Evolutionary conservation across 345 rosid species (phyloP), one percentile per base, ranked within the genome.

Genomic region (Linum tenue): DNA sequence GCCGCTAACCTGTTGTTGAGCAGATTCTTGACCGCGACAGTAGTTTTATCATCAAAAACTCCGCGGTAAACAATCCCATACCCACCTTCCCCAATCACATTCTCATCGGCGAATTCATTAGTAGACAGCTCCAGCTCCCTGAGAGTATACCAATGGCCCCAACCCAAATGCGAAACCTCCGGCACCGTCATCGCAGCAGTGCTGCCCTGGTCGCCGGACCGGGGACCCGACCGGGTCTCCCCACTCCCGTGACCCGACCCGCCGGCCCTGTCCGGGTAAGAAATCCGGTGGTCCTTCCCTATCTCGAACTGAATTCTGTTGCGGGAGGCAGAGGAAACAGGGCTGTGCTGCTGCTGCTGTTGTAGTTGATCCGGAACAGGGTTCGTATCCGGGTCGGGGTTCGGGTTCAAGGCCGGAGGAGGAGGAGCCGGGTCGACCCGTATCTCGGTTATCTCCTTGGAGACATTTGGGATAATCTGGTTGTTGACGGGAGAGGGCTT

Each of bases 41-140:
- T 77, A n/a, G 81, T 73, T 0, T 86, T 80, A 69, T 87, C 89
- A 65, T 69, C 82, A 64, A 92, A 76, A 78, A 84, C 42, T 7
- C 98, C 98, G 69, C 76, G 81, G 62, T 92, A 92, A 35, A 92
- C 98, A 74, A 92, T 87, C 72, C 98, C 98, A 43, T 92, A 92
- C 38, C 98, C 96, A 44, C 98, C 98, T 78, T 92, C 88, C 10
- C 98, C 98, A 15, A 92, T 79, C 16, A 92, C 92, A 76, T 89
- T 92, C 75, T 86, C 88, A 62, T 77, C 82, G 44, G 87, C 81
- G 39, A 92, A 85, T 0, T 86, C 90, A 74, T 84, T 82, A 0
- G 95, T 92, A 0, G 90, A 78, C 0, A 71, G 84, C 68, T 89
- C 90, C 11, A 92, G 90, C 85, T 92, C 96, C 66, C 98, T 86